These are phyloP conservation scores for Ogataea wickerhamii DNA, from an alignment of 805 yeast genomes.

Conservation along the genomic window DNA sequence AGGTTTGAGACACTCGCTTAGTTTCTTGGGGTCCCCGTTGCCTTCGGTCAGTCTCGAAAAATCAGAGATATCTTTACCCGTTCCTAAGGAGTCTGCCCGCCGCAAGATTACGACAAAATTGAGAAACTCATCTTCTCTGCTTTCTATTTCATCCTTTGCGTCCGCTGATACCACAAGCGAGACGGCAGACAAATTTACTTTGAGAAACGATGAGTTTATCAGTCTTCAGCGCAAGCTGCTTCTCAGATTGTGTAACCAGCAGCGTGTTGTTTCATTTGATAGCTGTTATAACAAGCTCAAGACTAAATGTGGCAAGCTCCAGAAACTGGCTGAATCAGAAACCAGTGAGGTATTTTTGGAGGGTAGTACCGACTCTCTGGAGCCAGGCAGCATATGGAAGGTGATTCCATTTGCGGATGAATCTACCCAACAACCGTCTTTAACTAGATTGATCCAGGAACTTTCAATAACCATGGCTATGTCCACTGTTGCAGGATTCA, in stretches of 20 bases:
- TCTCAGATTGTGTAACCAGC: constrained; percentile 35
- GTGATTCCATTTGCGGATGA: constrained; percentile 51
- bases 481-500: constrained; percentile 42
- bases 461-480: constrained; percentile 40
- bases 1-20: constrained; percentile 17
- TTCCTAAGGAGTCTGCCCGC: constrained; percentile 52
- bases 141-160: constrained; percentile 36
- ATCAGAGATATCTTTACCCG: constrained; percentile 53
- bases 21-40: constrained; percentile 23
- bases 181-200: constrained; percentile 23
- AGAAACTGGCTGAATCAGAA: constrained; percentile 45
- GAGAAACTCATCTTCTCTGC: constrained; percentile 46
- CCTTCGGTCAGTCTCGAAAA: constrained; percentile 24
- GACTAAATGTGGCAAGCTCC: constrained; percentile 22
- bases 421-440: constrained; percentile 38
- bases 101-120: constrained; percentile 53
- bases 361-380: constrained; percentile 13
- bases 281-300: constrained; percentile 27
- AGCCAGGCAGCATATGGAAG: constrained; percentile 39
- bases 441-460: constrained; percentile 45
- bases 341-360: constrained; percentile 42
- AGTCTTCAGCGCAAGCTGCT: constrained; percentile 31
- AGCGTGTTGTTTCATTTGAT: constrained; percentile 31
- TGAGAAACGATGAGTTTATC: constrained; percentile 35
- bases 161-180: constrained; percentile 10